phyloP scores from a whole-genome alignment of 129 eudicot genomes.

The Kitagawia praeruptora region DNA sequence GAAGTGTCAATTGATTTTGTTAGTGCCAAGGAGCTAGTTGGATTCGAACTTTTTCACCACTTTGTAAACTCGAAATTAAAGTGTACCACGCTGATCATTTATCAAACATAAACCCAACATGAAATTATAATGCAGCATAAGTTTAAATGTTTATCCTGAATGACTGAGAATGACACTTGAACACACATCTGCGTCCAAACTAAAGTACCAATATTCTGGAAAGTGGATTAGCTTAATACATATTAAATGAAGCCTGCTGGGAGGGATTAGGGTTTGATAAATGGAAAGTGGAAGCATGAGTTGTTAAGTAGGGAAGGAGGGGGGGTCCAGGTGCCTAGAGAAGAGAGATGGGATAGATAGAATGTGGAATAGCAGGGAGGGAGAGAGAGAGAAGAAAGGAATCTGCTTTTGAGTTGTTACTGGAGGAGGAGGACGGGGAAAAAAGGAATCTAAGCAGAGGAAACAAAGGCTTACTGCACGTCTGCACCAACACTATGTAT shows the following conservation, averaged over 20 bases:
- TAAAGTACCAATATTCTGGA: neutral
- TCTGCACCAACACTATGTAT: neutral
- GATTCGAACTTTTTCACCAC: too few relatives aligned
- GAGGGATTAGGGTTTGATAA: neutral
- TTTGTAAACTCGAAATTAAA: too few relatives aligned
- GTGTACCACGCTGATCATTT: too few relatives aligned
- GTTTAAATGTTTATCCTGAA: neutral
- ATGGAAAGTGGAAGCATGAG: neutral
- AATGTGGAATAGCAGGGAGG: neutral
- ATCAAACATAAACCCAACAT: too few relatives aligned
- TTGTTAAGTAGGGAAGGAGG: neutral
- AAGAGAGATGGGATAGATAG: constrained; percentile 1
- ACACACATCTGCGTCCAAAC: neutral
- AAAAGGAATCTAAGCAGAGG: constrained; percentile 16
- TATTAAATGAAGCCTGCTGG: neutral
- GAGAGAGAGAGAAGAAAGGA: neutral
- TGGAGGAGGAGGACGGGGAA: constrained; percentile 3
- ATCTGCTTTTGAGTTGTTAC: neutral
- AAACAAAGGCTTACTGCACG: constrained; percentile 8
- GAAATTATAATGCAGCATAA: too few relatives aligned
- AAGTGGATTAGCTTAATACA: constrained; percentile 3
- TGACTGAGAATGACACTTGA: neutral
- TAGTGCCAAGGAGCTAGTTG: too few relatives aligned
- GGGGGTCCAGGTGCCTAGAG: constrained; percentile 8
- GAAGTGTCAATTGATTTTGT: too few relatives aligned